Percentiles rank a stretch among this genome's conserved stretches.
Conservation (phyloP, 495 filamentous ascomycete species). For the Penicillium lividum region DNA sequence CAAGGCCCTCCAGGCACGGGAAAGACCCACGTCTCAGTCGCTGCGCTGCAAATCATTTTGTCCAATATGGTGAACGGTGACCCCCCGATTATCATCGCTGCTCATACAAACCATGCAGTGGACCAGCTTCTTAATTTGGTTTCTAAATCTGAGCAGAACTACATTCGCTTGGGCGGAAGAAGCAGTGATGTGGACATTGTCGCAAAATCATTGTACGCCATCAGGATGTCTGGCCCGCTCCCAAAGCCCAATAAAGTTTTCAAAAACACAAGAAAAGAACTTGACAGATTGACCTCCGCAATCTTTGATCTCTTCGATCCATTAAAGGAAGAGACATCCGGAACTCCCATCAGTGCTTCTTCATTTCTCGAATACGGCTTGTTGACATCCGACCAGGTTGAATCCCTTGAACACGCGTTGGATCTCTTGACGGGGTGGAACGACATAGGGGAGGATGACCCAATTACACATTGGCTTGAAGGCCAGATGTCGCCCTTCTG, state of each 20-base stretch:
- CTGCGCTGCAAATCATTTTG: slow-evolving; percentile 68
- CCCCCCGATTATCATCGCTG: slow-evolving; percentile 75
- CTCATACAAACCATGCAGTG: slow-evolving; percentile 91
- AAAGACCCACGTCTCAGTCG: slow-evolving; percentile 77
- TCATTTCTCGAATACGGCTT: slow-evolving; percentile 53
- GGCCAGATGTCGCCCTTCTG: slow-evolving; percentile 41
- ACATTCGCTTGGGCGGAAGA: slow-evolving; percentile 78
- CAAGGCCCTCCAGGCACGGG: slow-evolving; percentile 94
- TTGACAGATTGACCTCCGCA: slow-evolving; percentile 45
- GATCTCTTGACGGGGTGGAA: background rate
- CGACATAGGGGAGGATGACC: slow-evolving; percentile 21
- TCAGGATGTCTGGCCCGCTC: slow-evolving; percentile 38
- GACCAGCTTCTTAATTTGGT: slow-evolving; percentile 79
- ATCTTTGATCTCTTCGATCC: slow-evolving; percentile 52
- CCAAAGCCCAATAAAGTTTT: background rate
- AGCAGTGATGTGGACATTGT: slow-evolving; percentile 66
- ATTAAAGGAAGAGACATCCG: slow-evolving; percentile 35
- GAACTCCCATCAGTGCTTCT: slow-evolving; percentile 22
- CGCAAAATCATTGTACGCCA: slow-evolving; percentile 65
- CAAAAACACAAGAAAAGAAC: slow-evolving; percentile 27
- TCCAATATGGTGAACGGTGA: slow-evolving; percentile 57
- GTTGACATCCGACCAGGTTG: slow-evolving; percentile 60
- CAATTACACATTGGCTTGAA: slow-evolving; percentile 65
- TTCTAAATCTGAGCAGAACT: slow-evolving; percentile 60
- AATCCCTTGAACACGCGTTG: slow-evolving; percentile 35